Conservation (phyloP, 1,284 basidiomycete species). For the Tremellales sp. region DNA sequence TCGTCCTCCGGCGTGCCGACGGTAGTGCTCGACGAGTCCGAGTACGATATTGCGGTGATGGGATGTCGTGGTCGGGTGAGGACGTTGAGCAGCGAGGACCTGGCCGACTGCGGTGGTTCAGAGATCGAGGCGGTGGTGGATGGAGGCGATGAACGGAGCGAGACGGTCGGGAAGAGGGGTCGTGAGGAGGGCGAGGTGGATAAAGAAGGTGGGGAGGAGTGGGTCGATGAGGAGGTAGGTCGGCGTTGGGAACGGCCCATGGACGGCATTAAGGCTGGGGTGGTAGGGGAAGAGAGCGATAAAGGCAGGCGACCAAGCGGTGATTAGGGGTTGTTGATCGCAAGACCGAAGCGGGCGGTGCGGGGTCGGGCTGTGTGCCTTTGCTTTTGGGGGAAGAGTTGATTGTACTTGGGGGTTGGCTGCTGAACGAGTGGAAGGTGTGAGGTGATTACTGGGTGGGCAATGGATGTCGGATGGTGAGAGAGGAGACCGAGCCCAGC, state of each 20-base stretch:
- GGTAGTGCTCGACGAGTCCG: slow-evolving; percentile 12
- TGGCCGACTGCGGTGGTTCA: slow-evolving; percentile 18
- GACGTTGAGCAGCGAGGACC: slow-evolving; percentile 36
- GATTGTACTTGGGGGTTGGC: no score
- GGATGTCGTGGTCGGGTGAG: slow-evolving; percentile 29
- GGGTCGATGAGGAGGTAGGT: slow-evolving; percentile 4
- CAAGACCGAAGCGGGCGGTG: no score
- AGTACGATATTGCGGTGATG: slow-evolving; percentile 17
- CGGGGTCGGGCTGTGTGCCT: no score
- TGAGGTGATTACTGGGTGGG: no score
- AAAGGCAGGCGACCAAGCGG: no score
- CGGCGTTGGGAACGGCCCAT: slow-evolving; percentile 12
- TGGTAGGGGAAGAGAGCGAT: no score
- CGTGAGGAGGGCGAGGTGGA: slow-evolving; percentile 16
- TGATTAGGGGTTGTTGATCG: no score
- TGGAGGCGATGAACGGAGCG: slow-evolving; percentile 5
- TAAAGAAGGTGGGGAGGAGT: slow-evolving; percentile 16
- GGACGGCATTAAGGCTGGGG: not conserved
- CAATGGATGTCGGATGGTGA: no score
- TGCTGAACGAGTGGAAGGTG: no score
- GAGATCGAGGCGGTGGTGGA: slow-evolving; percentile 3
- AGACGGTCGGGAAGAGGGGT: slow-evolving; percentile 14
- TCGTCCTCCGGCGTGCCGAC: slow-evolving; percentile 25
- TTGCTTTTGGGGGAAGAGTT: no score
- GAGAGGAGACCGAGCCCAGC: no score